Evolutionary conservation across 2,329 filamentous ascomycete species (phyloP), one percentile per base, ranked within the genome.

Genomic region (Dothistroma septosporum): DNA sequence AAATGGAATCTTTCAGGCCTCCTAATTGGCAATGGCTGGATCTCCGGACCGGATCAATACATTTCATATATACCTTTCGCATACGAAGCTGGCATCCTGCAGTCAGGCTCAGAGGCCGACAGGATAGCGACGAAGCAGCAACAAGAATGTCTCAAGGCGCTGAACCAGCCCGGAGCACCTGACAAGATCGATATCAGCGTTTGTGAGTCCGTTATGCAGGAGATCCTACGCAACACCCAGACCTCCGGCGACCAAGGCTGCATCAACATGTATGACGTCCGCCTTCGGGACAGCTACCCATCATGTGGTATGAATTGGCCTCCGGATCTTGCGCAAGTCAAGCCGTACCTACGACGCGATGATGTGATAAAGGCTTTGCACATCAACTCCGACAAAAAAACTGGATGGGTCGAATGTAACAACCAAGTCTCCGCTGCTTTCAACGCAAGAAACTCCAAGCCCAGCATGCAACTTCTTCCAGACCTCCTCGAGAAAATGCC

Each of bases 291-390:
- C 75, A 79, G 79, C 7, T 91, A 85, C 75, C 89, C 90, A 4
- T 88, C 87, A 64, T 99, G 94, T 75, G 94, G 94, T 67, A 96
- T 96, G 92, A 93, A 92, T 78, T 99, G 95, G 95, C 94, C 94
- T 33, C 89, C 92, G 65, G 94, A 99, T 76, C 81, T 99, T 70
- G 76, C 77, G 52, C 73, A 83, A 54, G 84, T 99, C 22, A 90
- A 86, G 6, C 91, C 92, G 0, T 99, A 97, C 75, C 84, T 99
- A 56, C 89, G 90, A 60, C 87, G 87, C 59, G 71, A 80, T n/a
- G 91, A 96, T 53, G 94, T 99, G 14, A 80, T 85, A 28, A 71
- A 81, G 4, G 94, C 94, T 0, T 81, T 99, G 37, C 90, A 99
- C 73, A 85, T 99, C 75, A 89, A 91, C 70, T 72, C 82, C 0